A percentile compares a stretch with the other conserved stretches of the same genome.
Conservation (phyloP, 169 alveolate species). For the Theileria annulata region DNA sequence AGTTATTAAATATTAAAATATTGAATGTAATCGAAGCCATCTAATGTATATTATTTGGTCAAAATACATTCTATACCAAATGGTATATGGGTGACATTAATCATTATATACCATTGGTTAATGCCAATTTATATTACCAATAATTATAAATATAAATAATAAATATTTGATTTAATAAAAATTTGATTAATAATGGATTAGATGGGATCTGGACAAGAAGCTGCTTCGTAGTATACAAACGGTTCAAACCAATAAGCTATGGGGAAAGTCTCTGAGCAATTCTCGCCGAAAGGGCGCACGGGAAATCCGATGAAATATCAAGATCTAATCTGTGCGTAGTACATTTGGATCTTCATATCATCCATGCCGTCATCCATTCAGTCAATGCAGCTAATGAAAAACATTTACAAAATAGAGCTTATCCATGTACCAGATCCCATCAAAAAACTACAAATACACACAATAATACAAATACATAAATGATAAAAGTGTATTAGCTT, state of each 20-base stretch:
- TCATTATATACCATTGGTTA: background rate
- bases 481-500: constrained; percentile 55
- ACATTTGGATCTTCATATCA: constrained; percentile 33
- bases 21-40: constrained; percentile 6
- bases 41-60: background rate
- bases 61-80: background rate
- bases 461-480: background rate
- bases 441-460: background rate
- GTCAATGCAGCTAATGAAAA: constrained; percentile 52
- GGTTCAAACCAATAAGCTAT: constrained; percentile 39
- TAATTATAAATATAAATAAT: background rate
- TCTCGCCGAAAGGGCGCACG: constrained; percentile 54
- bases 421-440: constrained; percentile 44
- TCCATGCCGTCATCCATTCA: constrained; percentile 17
- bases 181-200: background rate
- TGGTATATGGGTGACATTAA: background rate
- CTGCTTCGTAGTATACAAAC: constrained; percentile 54
- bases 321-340: constrained; percentile 16
- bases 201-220: constrained; percentile 49
- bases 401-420: constrained; percentile 60
- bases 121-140: background rate
- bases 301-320: constrained; percentile 44
- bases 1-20: no score
- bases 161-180: no score
- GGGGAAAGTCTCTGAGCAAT: constrained; percentile 58